These are phyloP conservation scores for Anethum foeniculum DNA, from an alignment of 140 eudicot species.

Conservation along the genomic window DNA sequence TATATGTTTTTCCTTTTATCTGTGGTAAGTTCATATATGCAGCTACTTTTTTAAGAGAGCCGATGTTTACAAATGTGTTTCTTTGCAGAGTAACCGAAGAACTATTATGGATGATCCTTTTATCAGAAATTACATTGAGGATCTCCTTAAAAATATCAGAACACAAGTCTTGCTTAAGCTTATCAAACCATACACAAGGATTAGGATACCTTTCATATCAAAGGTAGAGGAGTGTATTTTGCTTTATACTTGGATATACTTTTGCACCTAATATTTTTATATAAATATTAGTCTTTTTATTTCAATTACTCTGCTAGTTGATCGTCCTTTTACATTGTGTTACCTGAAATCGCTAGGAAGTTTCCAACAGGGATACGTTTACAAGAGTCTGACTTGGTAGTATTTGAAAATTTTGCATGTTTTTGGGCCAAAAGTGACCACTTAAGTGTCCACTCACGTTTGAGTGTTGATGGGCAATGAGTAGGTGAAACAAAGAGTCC, in stretches of 20 bases:
- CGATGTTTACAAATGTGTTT: neutral
- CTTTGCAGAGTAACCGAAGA: conserved; percentile 81
- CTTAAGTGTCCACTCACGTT: neutral
- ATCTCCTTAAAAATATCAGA: conserved; percentile 86
- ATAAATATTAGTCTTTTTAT: neutral
- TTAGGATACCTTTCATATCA: conserved; percentile 88
- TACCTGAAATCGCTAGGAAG: neutral
- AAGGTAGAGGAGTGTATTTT: conserved; percentile 33
- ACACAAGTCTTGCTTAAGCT: conserved; percentile 97
- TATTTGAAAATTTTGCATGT: neutral
- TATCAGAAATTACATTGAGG: conserved; percentile 91
- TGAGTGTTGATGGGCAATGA: neutral
- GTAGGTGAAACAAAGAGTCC: neutral
- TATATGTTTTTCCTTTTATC: neutral
- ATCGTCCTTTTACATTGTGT: neutral
- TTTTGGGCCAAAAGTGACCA: neutral
- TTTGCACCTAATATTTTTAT: neutral
- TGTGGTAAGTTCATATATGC: neutral
- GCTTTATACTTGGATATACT: neutral
- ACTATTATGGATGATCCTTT: conserved; percentile 98
- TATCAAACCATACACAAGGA: conserved; percentile 95
- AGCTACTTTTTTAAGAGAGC: neutral
- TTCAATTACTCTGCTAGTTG: neutral
- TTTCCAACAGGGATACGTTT: neutral
- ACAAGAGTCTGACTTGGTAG: neutral